Conservation (phyloP, 495 filamentous ascomycete species). For the Podospora anserina region DNA sequence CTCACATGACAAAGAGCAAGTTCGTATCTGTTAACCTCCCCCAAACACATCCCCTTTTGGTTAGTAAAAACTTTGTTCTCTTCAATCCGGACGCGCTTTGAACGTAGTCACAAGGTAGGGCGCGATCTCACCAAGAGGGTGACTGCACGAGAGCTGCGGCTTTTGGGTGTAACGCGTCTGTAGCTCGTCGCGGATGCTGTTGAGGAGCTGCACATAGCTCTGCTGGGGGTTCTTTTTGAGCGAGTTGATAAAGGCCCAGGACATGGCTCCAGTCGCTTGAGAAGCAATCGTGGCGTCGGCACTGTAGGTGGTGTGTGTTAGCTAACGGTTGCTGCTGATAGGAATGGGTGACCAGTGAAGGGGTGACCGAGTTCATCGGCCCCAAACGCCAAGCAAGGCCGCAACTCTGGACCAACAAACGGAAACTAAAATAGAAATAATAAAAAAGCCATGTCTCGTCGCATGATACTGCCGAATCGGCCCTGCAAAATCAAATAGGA, state of each 20-base stretch:
- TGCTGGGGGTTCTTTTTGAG: constrained; percentile 97
- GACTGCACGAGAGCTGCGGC: constrained; percentile 93
- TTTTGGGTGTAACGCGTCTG: constrained; percentile 88
- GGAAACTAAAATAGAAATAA: neutral
- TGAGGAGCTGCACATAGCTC: constrained; percentile 93
- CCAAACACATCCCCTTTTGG: constrained; percentile 1
- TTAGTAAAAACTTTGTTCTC: constrained; percentile 15
- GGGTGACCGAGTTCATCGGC: neutral
- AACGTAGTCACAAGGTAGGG: constrained; percentile 32
- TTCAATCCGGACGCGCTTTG: constrained; percentile 26
- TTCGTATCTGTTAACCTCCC: constrained; percentile 44
- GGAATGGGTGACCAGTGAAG: neutral
- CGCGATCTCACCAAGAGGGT: constrained; percentile 71
- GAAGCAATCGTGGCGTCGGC: constrained; percentile 66
- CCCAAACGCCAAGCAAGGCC: constrained; percentile 5
- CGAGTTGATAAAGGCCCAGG: constrained; percentile 90
- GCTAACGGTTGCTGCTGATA: constrained; percentile 14
- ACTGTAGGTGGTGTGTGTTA: constrained; percentile 32
- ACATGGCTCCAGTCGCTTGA: constrained; percentile 96
- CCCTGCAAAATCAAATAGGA: neutral
- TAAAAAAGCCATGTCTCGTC: neutral
- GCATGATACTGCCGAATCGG: neutral
- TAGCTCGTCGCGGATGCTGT: constrained; percentile 91
- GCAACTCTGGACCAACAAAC: neutral
- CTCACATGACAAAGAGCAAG: constrained; percentile 52